Base-by-base conservation (phyloP, 1,139 yeast species). In the Diutina siamensis region DNA sequence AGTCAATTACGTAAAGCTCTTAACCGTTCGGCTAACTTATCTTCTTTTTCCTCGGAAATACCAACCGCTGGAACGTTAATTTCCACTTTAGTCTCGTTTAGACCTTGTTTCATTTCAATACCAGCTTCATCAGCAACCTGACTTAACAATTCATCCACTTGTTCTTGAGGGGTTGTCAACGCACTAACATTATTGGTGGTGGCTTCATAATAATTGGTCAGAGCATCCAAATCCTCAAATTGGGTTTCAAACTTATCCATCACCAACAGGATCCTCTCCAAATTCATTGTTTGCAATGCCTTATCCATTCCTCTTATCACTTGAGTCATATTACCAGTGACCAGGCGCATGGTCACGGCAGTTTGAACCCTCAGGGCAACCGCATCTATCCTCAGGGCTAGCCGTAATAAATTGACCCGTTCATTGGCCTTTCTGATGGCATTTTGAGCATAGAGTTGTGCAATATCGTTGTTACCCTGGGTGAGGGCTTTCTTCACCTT, bases 41-140 rank as follows among this genome's bases (percentile, higher is more conserved):
- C 97, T 62, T 92, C 97, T 53, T 83, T 86, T 52, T 83, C 94
- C 51, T 84, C 95, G 40, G 68, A 60, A 44, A 69, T 64, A 19
- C 74, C 68, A 8, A 68, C 71, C 1, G 74, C 72, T 15, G 73
- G 64, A 20, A 65, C 60, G 22, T 60, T 53, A 22, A 71, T 62
- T 38, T 69, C 75, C 3, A 71, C 75, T 50, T 74, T 69, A 20
- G 76, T 68, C 48, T 76, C 84, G 57, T 73, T 72, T 59, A 83
- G 67, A 35, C 85, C 83, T 53, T 89, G 97, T 56, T 83, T 83
- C 71, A 92, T 72, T 60, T 94, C 98, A 44, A 94, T 70, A 2
- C 98, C 98, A 1, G 97, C 97, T 61, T 92, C 98, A 60, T 94
- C 99, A 0, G 98, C 98, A 32, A 94, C 92, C 62, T 86, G 89